Evolutionary conservation across 2,329 filamentous ascomycete genomes (phyloP).

Genomic region (Colletotrichum sp.): DNA sequence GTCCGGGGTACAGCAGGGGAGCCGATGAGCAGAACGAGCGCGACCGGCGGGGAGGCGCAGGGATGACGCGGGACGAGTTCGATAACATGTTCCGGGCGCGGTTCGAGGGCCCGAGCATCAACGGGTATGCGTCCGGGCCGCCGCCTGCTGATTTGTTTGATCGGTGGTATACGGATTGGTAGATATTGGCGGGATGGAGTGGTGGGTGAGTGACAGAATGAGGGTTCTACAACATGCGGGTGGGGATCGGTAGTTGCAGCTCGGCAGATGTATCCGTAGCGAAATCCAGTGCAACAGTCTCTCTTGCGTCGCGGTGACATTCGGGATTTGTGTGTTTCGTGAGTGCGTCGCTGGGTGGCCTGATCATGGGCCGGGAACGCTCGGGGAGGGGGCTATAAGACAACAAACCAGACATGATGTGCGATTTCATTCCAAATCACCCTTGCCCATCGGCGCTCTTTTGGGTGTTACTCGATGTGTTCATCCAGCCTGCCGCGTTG

Average conservation of each 20-base stretch:
- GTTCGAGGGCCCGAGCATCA: not conserved
- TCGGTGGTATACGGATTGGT: not conserved
- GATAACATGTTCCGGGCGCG: not conserved
- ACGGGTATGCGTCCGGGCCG: not conserved
- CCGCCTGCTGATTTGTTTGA: slow-evolving; percentile 1
- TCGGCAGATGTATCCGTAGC: not conserved
- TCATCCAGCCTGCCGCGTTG: not conserved
- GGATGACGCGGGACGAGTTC: slow-evolving; percentile 3
- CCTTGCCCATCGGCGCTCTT: not conserved
- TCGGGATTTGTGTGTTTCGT: not conserved
- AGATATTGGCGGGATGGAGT: not conserved
- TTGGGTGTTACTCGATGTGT: not conserved
- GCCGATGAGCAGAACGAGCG: not conserved
- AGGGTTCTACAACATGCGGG: not conserved
- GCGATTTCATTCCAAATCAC: not conserved
- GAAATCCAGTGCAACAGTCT: not conserved
- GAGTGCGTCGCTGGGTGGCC: not conserved
- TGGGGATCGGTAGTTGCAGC: not conserved
- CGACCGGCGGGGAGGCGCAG: not conserved
- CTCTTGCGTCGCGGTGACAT: not conserved
- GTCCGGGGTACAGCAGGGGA: not conserved
- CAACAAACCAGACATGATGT: not conserved
- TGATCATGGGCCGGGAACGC: not conserved
- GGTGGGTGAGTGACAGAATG: not conserved
- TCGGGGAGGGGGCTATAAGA: not conserved